Percentiles rank a stretch among this genome's conserved stretches.
Conservation (phyloP, 2,329 filamentous ascomycete species). For the Lachnellula occidentalis region DNA sequence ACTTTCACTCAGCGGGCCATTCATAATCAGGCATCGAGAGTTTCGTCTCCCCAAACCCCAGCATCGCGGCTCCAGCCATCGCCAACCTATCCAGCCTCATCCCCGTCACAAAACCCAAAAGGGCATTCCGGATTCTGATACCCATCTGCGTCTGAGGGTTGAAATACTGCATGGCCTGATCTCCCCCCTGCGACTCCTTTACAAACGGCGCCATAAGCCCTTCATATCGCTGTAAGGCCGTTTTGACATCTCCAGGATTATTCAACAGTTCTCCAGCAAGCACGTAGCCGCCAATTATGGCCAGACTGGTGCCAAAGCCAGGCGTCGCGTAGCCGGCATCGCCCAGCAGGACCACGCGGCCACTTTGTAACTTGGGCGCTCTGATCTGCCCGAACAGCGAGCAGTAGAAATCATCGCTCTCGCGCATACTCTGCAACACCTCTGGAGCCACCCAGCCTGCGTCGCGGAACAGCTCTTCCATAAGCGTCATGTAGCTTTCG, state of each 20-base stretch:
- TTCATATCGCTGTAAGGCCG: constrained; percentile 35
- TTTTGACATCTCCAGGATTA: constrained; percentile 28
- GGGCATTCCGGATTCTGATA: constrained; percentile 9
- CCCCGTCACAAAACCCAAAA: constrained; percentile 9
- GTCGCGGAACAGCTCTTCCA: constrained; percentile 7
- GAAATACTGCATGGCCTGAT: constrained; percentile 5
- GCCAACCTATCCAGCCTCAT: constrained; percentile 6
- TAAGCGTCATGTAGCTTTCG: constrained; percentile 6
- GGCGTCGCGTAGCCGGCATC: constrained; percentile 38
- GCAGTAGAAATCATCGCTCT: constrained; percentile 15
- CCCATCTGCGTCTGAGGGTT: constrained; percentile 9
- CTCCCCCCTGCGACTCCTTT: constrained; percentile 3
- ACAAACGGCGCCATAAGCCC: constrained; percentile 34
- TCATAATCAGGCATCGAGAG: not conserved
- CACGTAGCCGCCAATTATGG: constrained; percentile 39
- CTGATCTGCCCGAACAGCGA: constrained; percentile 8
- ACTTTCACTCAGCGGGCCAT: not conserved
- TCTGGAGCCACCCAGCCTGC: constrained; percentile 11
- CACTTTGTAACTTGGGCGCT: constrained; percentile 7
- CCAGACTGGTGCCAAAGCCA: constrained; percentile 37
- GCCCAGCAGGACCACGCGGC: constrained; percentile 12
- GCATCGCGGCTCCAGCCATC: not conserved
- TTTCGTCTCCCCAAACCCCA: constrained; percentile 8
- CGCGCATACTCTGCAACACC: constrained; percentile 7
- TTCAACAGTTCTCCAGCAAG: constrained; percentile 40